A percentile compares a stretch with the other conserved stretches of the same genome.
Evolutionary conservation across 495 filamentous ascomycete genomes (phyloP).

Genomic region (Letharia lupina): DNA sequence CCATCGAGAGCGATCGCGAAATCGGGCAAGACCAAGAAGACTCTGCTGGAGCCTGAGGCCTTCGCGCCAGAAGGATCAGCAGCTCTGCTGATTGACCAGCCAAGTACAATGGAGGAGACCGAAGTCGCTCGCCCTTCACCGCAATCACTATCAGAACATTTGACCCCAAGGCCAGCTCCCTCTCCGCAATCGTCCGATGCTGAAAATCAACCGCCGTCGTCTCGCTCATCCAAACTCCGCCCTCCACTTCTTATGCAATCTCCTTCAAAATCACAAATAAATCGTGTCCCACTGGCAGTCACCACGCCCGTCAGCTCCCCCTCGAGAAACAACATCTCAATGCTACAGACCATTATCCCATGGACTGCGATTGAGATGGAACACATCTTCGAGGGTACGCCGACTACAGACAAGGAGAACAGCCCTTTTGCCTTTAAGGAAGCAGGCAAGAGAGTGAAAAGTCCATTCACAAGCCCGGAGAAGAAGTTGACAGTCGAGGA

Average conservation of each 20-base stretch:
- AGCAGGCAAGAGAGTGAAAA: conserved; percentile 39
- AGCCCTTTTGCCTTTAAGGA: conserved; percentile 28
- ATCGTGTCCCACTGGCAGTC: conserved; percentile 40
- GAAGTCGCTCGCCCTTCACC: conserved; percentile 2
- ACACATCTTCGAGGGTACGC: conserved; percentile 41
- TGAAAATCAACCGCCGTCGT: conserved; percentile 66
- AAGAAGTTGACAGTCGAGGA: conserved; percentile 86
- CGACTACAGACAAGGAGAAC: conserved; percentile 46
- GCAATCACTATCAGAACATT: conserved; percentile 2
- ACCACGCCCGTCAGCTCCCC: conserved; percentile 56
- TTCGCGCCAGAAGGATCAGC: background rate
- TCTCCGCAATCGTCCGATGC: conserved; percentile 74
- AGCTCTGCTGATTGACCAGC: background rate
- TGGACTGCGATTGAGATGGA: conserved; percentile 74
- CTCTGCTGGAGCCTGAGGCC: conserved; percentile 6
- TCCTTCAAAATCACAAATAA: conserved; percentile 35
- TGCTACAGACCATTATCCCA: conserved; percentile 49
- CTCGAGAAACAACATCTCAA: conserved; percentile 52
- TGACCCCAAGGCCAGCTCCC: conserved; percentile 17
- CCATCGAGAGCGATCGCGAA: conserved; percentile 26
- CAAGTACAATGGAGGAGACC: background rate
- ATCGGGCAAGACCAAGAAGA: conserved; percentile 4
- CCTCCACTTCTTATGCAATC: conserved; percentile 28
- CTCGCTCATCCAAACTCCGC: conserved; percentile 40
- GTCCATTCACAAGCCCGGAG: conserved; percentile 64